These are phyloP conservation scores for Cryphonectria radicalis DNA, from an alignment of 2,329 filamentous ascomycete species.

Conservation along the genomic window DNA sequence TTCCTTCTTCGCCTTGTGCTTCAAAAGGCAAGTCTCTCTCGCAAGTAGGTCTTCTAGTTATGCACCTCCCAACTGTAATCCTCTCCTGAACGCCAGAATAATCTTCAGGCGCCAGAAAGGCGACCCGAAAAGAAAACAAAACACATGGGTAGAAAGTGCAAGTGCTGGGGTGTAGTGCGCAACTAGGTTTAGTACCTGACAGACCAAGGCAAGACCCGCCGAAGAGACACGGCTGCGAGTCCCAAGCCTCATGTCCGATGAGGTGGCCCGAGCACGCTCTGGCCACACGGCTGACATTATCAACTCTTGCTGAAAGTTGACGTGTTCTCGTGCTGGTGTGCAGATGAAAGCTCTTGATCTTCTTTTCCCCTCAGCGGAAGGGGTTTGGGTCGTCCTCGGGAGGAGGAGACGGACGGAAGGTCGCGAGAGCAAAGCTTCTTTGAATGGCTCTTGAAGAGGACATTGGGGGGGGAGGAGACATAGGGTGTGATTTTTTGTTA, in stretches of 20 bases:
- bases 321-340: not conserved
- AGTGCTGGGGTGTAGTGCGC: not conserved
- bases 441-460: constrained; percentile 24
- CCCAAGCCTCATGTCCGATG: constrained; percentile 11
- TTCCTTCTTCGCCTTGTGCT: not conserved
- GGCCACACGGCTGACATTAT: constrained; percentile 1
- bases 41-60: not conserved
- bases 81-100: constrained; percentile 21
- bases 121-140: not conserved
- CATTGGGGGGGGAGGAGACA: constrained; percentile 24
- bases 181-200: constrained; percentile 23
- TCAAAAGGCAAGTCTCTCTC: not conserved
- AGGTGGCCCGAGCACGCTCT: constrained; percentile 13
- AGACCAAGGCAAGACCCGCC: constrained; percentile 18
- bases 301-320: constrained; percentile 3
- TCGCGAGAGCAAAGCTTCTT: constrained; percentile 1
- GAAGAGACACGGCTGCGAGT: constrained; percentile 9
- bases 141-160: constrained; percentile 11
- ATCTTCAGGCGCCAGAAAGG: constrained; percentile 8
- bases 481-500: not conserved
- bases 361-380: constrained; percentile 25
- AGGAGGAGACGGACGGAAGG: constrained; percentile 28
- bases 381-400: constrained; percentile 27
- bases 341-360: constrained; percentile 16
- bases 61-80: constrained; percentile 4